phyloP scores from a whole-genome alignment of 2,329 filamentous ascomycete genomes.

The Cadophora luteo-olivacea region DNA sequence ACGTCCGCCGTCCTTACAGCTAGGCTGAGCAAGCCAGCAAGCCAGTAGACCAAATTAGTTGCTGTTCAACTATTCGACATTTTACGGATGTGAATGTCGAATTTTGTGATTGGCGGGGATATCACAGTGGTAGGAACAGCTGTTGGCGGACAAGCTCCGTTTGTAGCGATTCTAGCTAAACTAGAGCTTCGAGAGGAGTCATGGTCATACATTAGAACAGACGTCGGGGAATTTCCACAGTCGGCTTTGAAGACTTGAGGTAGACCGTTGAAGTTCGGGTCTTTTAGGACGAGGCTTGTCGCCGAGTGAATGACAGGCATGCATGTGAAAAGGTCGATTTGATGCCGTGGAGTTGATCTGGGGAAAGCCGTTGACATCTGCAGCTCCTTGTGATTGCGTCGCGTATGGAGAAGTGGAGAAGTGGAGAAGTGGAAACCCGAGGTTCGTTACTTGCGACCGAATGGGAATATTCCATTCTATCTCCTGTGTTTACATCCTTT shows the following conservation, averaged over 20 bases:
- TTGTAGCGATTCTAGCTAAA: not conserved
- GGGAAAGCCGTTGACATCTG: not conserved
- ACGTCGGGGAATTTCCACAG: not conserved
- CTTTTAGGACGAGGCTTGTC: not conserved
- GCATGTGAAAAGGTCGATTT: not conserved
- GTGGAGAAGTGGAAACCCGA: not conserved
- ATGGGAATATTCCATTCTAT: not conserved
- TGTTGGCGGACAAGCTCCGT: too few relatives aligned
- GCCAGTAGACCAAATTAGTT: too few relatives aligned
- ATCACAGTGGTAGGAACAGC: not conserved
- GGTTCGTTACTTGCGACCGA: not conserved
- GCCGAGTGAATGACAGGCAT: too few relatives aligned
- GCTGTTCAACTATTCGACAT: not conserved
- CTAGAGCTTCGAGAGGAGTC: not conserved
- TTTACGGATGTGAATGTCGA: not conserved
- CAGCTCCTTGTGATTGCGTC: not conserved
- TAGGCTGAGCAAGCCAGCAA: not conserved
- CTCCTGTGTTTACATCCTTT: not conserved
- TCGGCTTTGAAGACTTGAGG: not conserved
- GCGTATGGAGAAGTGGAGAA: not conserved
- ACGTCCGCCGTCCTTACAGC: not conserved
- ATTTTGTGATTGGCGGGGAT: not conserved
- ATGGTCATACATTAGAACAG: too few relatives aligned
- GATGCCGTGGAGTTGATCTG: not conserved
- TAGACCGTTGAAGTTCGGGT: not conserved